phyloP scores from a whole-genome alignment of 2,329 filamentous ascomycete genomes.

The Fusarium burgessii region DNA sequence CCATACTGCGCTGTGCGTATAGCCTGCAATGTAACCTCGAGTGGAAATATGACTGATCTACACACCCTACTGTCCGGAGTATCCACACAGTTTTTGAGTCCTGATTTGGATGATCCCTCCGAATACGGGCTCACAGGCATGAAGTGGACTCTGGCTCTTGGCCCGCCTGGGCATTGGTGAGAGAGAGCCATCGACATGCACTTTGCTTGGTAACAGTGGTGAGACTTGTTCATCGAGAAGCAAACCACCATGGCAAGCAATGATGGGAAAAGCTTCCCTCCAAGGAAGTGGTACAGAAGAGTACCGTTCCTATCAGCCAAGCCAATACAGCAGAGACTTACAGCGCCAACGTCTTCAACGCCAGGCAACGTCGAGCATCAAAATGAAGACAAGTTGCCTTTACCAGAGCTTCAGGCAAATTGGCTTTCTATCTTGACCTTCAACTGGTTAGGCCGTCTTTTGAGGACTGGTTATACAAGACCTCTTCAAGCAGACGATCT shows the following conservation, averaged over 20 bases:
- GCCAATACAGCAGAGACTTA: conserved; percentile 15
- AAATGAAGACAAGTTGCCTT: conserved; percentile 1
- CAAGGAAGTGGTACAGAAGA: conserved; percentile 49
- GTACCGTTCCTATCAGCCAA: conserved; percentile 47
- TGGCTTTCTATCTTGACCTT: conserved; percentile 29
- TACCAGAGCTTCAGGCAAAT: conserved; percentile 16
- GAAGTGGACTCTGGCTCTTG: not conserved
- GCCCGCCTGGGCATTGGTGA: not conserved
- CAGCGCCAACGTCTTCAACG: conserved; percentile 1
- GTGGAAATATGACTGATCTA: not conserved
- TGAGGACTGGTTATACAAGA: conserved; percentile 25
- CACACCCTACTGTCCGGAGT: not conserved
- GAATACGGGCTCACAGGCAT: not conserved
- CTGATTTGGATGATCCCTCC: conserved; percentile 3
- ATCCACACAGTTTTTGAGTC: not conserved
- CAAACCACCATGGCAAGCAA: conserved; percentile 39
- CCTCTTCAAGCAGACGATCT: conserved; percentile 25
- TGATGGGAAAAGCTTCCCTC: conserved; percentile 44
- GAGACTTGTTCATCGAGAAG: not conserved
- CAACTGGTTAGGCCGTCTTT: conserved; percentile 14
- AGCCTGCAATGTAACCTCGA: not conserved
- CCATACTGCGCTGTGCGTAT: not conserved
- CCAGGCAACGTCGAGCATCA: conserved; percentile 15
- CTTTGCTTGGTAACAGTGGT: not conserved
- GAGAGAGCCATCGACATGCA: not conserved